Percentiles rank a stretch among this genome's conserved stretches.
These are phyloP conservation scores for Glycine latifolia DNA, from an alignment of 306 rosid species.

Conservation along the genomic window DNA sequence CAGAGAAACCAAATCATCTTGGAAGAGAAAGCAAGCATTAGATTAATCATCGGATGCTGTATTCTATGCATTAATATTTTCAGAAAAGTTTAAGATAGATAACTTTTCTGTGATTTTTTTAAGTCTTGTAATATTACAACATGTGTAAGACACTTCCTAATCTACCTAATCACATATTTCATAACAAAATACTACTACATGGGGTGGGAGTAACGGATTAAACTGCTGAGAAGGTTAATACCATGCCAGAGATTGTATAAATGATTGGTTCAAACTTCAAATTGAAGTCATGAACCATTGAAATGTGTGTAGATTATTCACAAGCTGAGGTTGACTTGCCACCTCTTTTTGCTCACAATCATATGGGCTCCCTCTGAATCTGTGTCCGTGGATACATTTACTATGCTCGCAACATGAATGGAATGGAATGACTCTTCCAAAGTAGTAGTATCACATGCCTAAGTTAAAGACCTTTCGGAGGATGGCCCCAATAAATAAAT, in stretches of 20 bases:
- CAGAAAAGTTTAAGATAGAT: slow-evolving; percentile 35
- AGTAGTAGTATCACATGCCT: slow-evolving; percentile 19
- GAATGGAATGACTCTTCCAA: slow-evolving; percentile 44
- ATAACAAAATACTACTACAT: background rate
- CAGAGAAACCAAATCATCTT: slow-evolving; percentile 55
- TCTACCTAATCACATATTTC: slow-evolving; percentile 58
- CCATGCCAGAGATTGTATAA: slow-evolving; percentile 47
- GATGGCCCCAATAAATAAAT: slow-evolving; percentile 38
- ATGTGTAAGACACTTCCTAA: slow-evolving; percentile 45
- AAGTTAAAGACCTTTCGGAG: background rate
- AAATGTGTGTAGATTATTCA: slow-evolving; percentile 45
- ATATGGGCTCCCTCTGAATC: slow-evolving; percentile 22
- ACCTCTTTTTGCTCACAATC: slow-evolving; percentile 45
- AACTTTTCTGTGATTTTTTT: slow-evolving; percentile 13
- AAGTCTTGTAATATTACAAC: slow-evolving; percentile 4
- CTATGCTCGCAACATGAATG: slow-evolving; percentile 55
- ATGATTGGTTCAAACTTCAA: background rate
- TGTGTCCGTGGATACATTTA: slow-evolving; percentile 50
- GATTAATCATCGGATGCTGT: slow-evolving; percentile 55
- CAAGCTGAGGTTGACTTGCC: slow-evolving; percentile 41
- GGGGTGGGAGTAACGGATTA: slow-evolving; percentile 12
- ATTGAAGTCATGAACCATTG: slow-evolving; percentile 33
- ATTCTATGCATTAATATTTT: slow-evolving; percentile 29
- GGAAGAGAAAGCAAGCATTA: slow-evolving; percentile 41
- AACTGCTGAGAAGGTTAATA: slow-evolving; percentile 34